Conservation (phyloP, 768 basidiomycete genomes). For the Leccinum uliginosum region DNA sequence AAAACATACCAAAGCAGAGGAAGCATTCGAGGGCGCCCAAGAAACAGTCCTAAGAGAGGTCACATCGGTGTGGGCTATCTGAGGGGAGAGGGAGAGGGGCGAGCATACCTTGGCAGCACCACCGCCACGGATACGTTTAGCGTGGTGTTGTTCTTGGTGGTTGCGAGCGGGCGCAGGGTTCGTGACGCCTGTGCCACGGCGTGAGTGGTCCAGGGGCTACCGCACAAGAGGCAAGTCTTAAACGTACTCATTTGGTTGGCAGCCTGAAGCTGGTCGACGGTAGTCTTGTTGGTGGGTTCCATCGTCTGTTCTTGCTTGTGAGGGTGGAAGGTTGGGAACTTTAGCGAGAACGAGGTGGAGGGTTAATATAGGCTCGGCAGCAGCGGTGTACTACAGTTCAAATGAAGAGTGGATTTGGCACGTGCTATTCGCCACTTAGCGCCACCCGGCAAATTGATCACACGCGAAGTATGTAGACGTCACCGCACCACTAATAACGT, state of each 20-base stretch:
- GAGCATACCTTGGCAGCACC: slow-evolving; percentile 58
- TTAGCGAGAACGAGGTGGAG: neutral
- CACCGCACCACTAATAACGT: no score
- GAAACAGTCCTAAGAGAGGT: slow-evolving; percentile 55
- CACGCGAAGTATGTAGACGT: neutral
- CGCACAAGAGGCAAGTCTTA: neutral
- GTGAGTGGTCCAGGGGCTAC: neutral
- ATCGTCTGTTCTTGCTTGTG: slow-evolving; percentile 27
- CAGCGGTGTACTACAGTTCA: no score
- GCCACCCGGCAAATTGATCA: neutral
- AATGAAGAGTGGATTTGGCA: neutral
- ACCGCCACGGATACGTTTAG: slow-evolving; percentile 64
- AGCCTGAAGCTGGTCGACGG: slow-evolving; percentile 54
- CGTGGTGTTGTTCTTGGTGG: slow-evolving; percentile 39
- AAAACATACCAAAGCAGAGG: slow-evolving; percentile 63
- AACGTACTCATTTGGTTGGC: slow-evolving; percentile 60
- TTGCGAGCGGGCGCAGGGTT: slow-evolving; percentile 40
- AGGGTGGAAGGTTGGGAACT: slow-evolving; percentile 12
- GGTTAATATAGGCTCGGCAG: slow-evolving; percentile 16
- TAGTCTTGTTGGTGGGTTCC: slow-evolving; percentile 31
- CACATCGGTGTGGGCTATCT: neutral
- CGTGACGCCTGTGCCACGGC: slow-evolving; percentile 38
- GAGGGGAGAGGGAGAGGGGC: neutral
- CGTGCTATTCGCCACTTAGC: slow-evolving; percentile 13
- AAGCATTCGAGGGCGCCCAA: slow-evolving; percentile 59